Evolutionary conservation across 805 yeast species (phyloP), one percentile per base, ranked within the genome.

Genomic region (Saturnispora saitoi): DNA sequence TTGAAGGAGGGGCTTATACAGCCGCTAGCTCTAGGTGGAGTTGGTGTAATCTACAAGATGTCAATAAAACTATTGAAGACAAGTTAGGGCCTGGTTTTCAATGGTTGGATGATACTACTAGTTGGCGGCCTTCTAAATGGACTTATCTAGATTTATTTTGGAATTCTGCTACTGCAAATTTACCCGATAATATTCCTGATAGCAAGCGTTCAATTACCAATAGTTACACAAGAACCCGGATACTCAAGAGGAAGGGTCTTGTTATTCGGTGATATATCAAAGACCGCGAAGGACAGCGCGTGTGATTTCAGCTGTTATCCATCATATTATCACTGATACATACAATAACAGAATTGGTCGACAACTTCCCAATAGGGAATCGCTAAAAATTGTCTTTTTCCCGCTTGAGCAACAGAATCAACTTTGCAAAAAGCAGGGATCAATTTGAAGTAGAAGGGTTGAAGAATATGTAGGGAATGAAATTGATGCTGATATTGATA

Each of bases 1-100:
- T 84, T 2, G 85, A 80, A 51, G 56, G 83, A 24, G 56, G 76
- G 1, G 64, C 69, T 17, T 80, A 64, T 54, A 76, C 81, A 38
- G 71, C 69, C 50, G 72, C 65, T 26, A 60, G 68, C 12, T 64
- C 65, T 9, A 61, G 36, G n/a, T 41, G 30, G 19, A 29, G 31
- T 9, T 40, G 42, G 36, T 8, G 24, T 31, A 19, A 54, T 14
- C 29, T 37, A 22, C 22, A 14, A 5, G 41, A 37, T 20, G 41
- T 37, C n/a, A 14, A 37, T n/a, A 20, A 11, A 22, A 24, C 29
- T 7, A 37, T 37, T 3, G 29, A 37, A 20, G 30, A 22, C 17
- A 20, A 5, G 9, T 7, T 37, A 22, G 29, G 26, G 7, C 14
- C 38, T 22, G n/a, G 26, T 6, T 22, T 37, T 11, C 29, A 22